These are phyloP conservation scores for Magnolia officinalis DNA, from an alignment of 164 flowering plant genomes.

Conservation along the genomic window DNA sequence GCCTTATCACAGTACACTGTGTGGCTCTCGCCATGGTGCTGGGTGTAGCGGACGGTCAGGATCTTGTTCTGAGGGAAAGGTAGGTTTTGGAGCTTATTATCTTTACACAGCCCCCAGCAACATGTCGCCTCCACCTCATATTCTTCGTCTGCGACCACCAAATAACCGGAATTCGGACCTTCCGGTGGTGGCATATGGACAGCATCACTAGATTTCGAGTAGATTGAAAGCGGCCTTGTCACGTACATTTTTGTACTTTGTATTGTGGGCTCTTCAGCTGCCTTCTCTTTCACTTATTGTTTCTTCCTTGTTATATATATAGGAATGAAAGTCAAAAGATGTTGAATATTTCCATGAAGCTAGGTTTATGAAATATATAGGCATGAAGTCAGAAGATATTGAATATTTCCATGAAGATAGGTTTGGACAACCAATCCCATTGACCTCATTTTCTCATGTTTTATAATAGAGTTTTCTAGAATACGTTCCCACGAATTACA, in stretches of 20 bases:
- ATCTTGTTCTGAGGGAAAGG: constrained; percentile 48
- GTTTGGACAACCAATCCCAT: too few relatives aligned
- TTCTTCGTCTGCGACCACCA: constrained; percentile 35
- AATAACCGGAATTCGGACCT: constrained; percentile 33
- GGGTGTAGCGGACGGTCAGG: constrained; percentile 4
- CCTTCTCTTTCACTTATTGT: too few relatives aligned
- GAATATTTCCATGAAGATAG: too few relatives aligned
- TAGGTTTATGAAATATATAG: too few relatives aligned
- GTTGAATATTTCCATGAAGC: too few relatives aligned
- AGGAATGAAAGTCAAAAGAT: too few relatives aligned
- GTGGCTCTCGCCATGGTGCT: background rate
- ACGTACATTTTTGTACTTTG: constrained; percentile 27
- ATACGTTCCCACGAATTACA: too few relatives aligned
- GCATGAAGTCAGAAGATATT: too few relatives aligned
- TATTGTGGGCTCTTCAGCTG: too few relatives aligned
- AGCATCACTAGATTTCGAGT: constrained; percentile 13
- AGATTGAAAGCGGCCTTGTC: constrained; percentile 42
- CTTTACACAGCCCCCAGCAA: constrained; percentile 30
- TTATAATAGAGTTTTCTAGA: too few relatives aligned
- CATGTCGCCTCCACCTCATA: constrained; percentile 17
- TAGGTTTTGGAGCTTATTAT: constrained; percentile 12
- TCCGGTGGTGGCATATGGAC: constrained; percentile 20
- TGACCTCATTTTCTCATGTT: too few relatives aligned
- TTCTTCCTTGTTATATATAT: too few relatives aligned
- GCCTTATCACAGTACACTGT: constrained; percentile 11